Percentiles rank a stretch among this genome's conserved stretches.
phyloP scores from a whole-genome alignment of 495 filamentous ascomycete genomes.

The Annulohypoxylon maeteangense region DNA sequence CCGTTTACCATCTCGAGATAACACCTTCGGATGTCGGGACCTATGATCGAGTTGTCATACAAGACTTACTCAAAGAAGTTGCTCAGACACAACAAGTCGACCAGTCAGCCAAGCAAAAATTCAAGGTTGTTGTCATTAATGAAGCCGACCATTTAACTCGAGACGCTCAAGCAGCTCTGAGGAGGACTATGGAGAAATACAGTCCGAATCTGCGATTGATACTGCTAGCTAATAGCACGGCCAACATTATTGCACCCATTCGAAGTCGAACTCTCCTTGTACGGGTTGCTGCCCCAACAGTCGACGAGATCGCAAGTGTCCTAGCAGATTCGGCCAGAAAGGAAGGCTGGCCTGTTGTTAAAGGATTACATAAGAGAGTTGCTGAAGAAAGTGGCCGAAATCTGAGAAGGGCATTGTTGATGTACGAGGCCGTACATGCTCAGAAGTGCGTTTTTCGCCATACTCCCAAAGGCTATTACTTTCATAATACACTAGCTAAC shows the following conservation, averaged over 20 bases:
- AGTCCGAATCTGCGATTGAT: conserved; percentile 92
- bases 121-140: conserved; percentile 99
- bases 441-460: conserved; percentile 75
- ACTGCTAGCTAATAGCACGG: conserved; percentile 90
- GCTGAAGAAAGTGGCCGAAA: conserved; percentile 94
- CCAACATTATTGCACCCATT: conserved; percentile 98
- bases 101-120: conserved; percentile 83
- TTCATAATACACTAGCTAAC: conserved; percentile 18
- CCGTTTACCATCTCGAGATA: conserved; percentile 96
- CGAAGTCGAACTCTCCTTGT: conserved; percentile 88
- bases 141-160: conserved; percentile 95
- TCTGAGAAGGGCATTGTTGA: conserved; percentile 85
- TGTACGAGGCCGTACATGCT: conserved; percentile 96
- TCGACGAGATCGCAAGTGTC: conserved; percentile 82
- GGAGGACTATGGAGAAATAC: conserved; percentile 99
- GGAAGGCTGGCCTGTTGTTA: conserved; percentile 77
- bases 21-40: conserved; percentile 97
- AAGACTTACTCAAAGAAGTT: conserved; percentile 96
- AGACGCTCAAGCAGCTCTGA: conserved; percentile 94
- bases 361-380: conserved; percentile 80
- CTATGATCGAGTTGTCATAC: conserved; percentile 93
- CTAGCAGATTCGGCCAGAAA: conserved; percentile 77
- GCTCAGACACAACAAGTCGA: conserved; percentile 99
- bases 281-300: conserved; percentile 88
- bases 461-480: background rate